phyloP scores from a whole-genome alignment of 2,329 filamentous ascomycete species.

The Cercospora sp. region DNA sequence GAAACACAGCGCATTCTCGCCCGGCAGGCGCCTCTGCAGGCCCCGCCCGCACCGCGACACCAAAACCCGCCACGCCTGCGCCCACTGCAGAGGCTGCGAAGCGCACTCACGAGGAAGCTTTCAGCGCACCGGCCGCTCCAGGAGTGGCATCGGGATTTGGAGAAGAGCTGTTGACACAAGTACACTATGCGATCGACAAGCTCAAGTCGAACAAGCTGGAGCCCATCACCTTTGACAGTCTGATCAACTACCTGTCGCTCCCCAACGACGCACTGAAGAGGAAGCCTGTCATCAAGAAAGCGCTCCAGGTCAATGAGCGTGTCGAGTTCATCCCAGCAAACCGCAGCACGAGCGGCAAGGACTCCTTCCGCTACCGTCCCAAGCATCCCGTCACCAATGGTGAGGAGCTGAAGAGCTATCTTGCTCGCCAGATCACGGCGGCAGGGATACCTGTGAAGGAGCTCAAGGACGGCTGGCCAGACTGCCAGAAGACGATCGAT shows the following conservation, averaged over 20 bases:
- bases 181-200: slow-evolving; percentile 82
- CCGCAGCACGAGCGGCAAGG: slow-evolving; percentile 50
- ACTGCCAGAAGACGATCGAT: slow-evolving; percentile 75
- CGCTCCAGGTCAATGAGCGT: slow-evolving; percentile 67
- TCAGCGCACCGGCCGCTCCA: slow-evolving; percentile 38
- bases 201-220: slow-evolving; percentile 67
- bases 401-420: slow-evolving; percentile 73
- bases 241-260: slow-evolving; percentile 78
- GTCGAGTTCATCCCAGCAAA: slow-evolving; percentile 55
- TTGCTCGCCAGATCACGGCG: slow-evolving; percentile 79
- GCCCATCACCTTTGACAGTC: slow-evolving; percentile 69
- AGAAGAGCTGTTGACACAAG: slow-evolving; percentile 77
- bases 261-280: slow-evolving; percentile 45
- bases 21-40: slow-evolving; percentile 23
- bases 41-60: slow-evolving; percentile 31
- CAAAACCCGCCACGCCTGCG: slow-evolving; percentile 25
- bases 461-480: slow-evolving; percentile 92
- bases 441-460: slow-evolving; percentile 82
- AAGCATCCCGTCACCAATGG: slow-evolving; percentile 78
- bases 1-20: slow-evolving; percentile 34
- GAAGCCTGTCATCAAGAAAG: slow-evolving; percentile 61
- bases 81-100: slow-evolving; percentile 71
- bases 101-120: slow-evolving; percentile 32
- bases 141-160: slow-evolving; percentile 52
- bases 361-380: slow-evolving; percentile 79